These are phyloP conservation scores for Schizophyllum amplum DNA, from an alignment of 1,284 basidiomycete species.

Conservation along the genomic window DNA sequence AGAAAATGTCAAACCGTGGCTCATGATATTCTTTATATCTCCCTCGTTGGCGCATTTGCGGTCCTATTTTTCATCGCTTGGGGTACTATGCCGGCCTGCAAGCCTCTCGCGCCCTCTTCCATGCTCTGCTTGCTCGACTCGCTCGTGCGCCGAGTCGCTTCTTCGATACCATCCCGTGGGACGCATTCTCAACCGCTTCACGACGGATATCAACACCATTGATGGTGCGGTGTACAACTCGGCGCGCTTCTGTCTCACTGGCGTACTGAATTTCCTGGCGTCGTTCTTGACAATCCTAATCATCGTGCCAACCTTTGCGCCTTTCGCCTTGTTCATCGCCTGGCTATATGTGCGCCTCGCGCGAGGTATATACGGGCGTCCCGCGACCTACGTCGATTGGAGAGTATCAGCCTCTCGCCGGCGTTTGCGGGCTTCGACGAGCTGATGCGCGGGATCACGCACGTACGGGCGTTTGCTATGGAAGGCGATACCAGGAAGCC, in stretches of 20 bases:
- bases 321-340: constrained; percentile 62
- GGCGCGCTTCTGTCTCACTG: constrained; percentile 45
- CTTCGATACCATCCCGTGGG: constrained; percentile 62
- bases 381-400: constrained; percentile 65
- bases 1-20: constrained; percentile 53
- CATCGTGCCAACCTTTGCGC: constrained; percentile 59
- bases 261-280: constrained; percentile 55
- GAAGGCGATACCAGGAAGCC: constrained; percentile 66
- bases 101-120: constrained; percentile 53
- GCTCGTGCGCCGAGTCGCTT: constrained; percentile 54
- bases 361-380: constrained; percentile 59
- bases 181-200: constrained; percentile 76
- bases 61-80: constrained; percentile 50
- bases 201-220: constrained; percentile 70
- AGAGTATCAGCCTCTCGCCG: constrained; percentile 60
- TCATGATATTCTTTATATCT: constrained; percentile 60
- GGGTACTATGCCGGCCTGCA: constrained; percentile 62
- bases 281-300: constrained; percentile 59
- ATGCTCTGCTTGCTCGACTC: constrained; percentile 31
- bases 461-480: constrained; percentile 79
- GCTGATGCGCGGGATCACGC: constrained; percentile 65
- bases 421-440: constrained; percentile 76
- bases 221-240: constrained; percentile 56
- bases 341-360: constrained; percentile 68
- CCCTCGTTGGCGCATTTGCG: constrained; percentile 43